Conservation (phyloP, 352 stramenopile species). For the Ophiocytium majus region DNA sequence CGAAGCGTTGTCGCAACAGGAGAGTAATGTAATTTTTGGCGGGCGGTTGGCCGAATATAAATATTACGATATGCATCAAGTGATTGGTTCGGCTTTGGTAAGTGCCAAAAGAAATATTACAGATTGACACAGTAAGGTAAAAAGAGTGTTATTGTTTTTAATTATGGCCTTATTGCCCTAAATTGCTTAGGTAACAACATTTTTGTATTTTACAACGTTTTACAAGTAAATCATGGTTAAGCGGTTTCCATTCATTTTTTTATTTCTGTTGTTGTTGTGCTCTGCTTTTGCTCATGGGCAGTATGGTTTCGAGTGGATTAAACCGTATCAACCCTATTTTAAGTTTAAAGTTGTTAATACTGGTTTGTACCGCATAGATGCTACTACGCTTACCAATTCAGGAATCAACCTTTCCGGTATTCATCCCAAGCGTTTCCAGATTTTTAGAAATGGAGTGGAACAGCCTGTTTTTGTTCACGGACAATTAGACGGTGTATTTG, state of each 20-base stretch:
- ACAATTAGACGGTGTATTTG: not conserved
- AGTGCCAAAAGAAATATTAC: too few species aligned
- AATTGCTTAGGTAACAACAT: too few species aligned
- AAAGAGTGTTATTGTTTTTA: too few species aligned
- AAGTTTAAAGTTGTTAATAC: not conserved
- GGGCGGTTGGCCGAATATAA: too few species aligned
- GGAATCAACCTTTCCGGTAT: not conserved
- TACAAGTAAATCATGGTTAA: slow-evolving; percentile 5
- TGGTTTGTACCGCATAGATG: not conserved
- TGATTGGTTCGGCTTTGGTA: too few species aligned
- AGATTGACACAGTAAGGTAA: too few species aligned
- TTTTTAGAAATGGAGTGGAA: not conserved
- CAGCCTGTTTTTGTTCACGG: not conserved
- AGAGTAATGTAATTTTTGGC: too few species aligned
- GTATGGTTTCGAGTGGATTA: not conserved
- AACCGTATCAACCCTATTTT: slow-evolving; percentile 9
- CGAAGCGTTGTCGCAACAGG: too few species aligned
- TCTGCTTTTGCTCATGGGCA: not conserved
- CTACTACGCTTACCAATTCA: slow-evolving; percentile 3
- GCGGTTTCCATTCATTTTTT: not conserved
- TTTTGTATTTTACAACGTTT: too few species aligned
- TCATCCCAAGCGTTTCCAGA: not conserved
- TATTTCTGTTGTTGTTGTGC: not conserved
- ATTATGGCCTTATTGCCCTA: too few species aligned
- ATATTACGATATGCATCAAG: too few species aligned